Percentiles rank a stretch among this genome's conserved stretches.
These are phyloP conservation scores for Neofusicoccum laricinum DNA, from an alignment of 2,329 filamentous ascomycete genomes.

Conservation along the genomic window DNA sequence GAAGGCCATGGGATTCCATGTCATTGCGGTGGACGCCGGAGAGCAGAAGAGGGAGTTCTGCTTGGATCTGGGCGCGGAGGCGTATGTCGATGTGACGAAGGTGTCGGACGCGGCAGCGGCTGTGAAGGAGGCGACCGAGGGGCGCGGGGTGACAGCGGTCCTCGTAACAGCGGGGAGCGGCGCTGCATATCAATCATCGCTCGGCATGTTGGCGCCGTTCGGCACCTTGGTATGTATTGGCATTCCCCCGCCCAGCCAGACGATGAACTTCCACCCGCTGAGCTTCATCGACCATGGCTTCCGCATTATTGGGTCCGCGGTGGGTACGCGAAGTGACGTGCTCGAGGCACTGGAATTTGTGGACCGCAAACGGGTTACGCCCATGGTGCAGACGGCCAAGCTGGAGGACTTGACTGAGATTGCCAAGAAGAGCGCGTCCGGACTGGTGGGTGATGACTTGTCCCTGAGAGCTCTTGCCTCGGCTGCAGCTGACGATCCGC, in stretches of 20 bases:
- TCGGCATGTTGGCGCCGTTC: slow-evolving; percentile 25
- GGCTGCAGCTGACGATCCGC: neutral
- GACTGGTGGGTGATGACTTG: slow-evolving; percentile 1
- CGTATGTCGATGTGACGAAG: slow-evolving; percentile 49
- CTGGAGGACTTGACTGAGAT: slow-evolving; percentile 9
- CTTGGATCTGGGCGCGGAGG: slow-evolving; percentile 52
- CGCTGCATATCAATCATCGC: slow-evolving; percentile 33
- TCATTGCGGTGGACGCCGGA: slow-evolving; percentile 53
- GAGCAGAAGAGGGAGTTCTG: slow-evolving; percentile 45
- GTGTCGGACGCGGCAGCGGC: slow-evolving; percentile 30
- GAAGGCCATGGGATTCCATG: slow-evolving; percentile 47
- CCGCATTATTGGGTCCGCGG: slow-evolving; percentile 43
- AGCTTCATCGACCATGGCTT: slow-evolving; percentile 8
- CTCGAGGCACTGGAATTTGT: slow-evolving; percentile 34
- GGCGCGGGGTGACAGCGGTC: slow-evolving; percentile 15
- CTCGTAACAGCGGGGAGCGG: slow-evolving; percentile 20
- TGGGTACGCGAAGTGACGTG: slow-evolving; percentile 44
- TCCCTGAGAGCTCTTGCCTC: neutral
- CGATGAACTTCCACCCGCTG: slow-evolving; percentile 13
- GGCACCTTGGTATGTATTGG: slow-evolving; percentile 32
- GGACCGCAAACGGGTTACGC: slow-evolving; percentile 8
- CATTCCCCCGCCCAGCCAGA: slow-evolving; percentile 22
- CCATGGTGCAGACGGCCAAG: neutral
- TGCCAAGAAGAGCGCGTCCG: slow-evolving; percentile 2
- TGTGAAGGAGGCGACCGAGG: slow-evolving; percentile 33